phyloP scores from a whole-genome alignment of 441 rosid genomes.

The Populus hybrid region DNA sequence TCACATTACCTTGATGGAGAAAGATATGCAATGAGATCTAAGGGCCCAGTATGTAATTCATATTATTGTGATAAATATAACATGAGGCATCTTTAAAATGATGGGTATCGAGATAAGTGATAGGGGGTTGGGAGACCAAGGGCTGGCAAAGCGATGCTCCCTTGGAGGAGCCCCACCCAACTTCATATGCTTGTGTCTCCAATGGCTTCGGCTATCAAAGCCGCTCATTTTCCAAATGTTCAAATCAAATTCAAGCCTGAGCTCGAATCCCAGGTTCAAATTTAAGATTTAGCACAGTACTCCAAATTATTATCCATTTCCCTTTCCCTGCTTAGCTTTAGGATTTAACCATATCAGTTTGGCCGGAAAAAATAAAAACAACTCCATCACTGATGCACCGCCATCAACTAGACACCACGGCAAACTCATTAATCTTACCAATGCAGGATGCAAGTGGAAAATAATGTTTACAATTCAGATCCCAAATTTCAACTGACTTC shows the following conservation, averaged over 20 bases:
- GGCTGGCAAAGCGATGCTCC: slow-evolving; percentile 29
- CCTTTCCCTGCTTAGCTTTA: not conserved
- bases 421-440: not conserved
- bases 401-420: not conserved
- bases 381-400: not conserved
- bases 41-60: slow-evolving; percentile 5
- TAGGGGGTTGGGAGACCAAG: slow-evolving; percentile 37
- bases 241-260: not conserved
- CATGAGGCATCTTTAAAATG: slow-evolving; percentile 8
- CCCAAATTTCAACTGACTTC: not conserved
- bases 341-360: not conserved
- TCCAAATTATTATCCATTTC: not conserved
- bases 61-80: not conserved
- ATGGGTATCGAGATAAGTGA: slow-evolving; percentile 38
- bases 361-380: not conserved
- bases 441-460: not conserved
- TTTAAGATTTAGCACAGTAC: not conserved
- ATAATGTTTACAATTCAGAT: not conserved
- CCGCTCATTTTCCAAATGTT: slow-evolving; percentile 1
- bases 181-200: slow-evolving; percentile 29
- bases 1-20: slow-evolving; percentile 16
- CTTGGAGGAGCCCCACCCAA: slow-evolving; percentile 21
- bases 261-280: slow-evolving; percentile 1
- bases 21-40: not conserved
- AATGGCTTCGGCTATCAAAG: slow-evolving; percentile 1